Conservation (phyloP, 345 rosid species). For the Hevea brasiliensis region DNA sequence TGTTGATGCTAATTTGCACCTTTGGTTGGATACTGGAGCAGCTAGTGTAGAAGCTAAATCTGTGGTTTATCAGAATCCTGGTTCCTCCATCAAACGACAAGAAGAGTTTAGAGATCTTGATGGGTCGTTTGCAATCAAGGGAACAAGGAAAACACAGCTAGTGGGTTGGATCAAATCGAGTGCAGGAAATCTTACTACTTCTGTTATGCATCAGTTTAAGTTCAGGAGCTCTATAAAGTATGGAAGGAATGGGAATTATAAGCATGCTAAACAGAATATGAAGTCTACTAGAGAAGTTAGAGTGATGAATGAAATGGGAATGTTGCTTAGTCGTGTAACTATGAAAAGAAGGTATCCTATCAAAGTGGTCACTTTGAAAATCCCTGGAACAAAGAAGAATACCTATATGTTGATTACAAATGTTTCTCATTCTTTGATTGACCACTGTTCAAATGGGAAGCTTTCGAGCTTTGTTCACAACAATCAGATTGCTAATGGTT, state of each 20-base stretch:
- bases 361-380: constrained; percentile 47
- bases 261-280: constrained; percentile 48
- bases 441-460: constrained; percentile 35
- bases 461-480: constrained; percentile 30
- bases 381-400: constrained; percentile 38
- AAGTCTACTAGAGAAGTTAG: constrained; percentile 38
- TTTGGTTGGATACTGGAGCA: constrained; percentile 58
- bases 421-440: constrained; percentile 54
- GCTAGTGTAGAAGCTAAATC: constrained; percentile 44
- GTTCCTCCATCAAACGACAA: constrained; percentile 25
- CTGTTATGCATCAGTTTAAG: constrained; percentile 38
- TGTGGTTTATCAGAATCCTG: constrained; percentile 28
- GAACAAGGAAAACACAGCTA: constrained; percentile 41
- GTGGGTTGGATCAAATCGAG: constrained; percentile 75
- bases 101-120: constrained; percentile 55
- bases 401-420: constrained; percentile 52
- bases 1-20: constrained; percentile 73
- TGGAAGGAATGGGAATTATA: constrained; percentile 47
- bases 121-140: constrained; percentile 58
- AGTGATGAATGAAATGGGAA: constrained; percentile 39
- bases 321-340: constrained; percentile 18
- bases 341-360: constrained; percentile 50
- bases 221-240: constrained; percentile 47
- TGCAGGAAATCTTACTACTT: constrained; percentile 60
- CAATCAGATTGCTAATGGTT: constrained; percentile 59